A percentile compares a stretch with the other conserved stretches of the same genome.
Evolutionary conservation across 2,329 filamentous ascomycete species (phyloP).

Genomic region (Meredithiella fracta): DNA sequence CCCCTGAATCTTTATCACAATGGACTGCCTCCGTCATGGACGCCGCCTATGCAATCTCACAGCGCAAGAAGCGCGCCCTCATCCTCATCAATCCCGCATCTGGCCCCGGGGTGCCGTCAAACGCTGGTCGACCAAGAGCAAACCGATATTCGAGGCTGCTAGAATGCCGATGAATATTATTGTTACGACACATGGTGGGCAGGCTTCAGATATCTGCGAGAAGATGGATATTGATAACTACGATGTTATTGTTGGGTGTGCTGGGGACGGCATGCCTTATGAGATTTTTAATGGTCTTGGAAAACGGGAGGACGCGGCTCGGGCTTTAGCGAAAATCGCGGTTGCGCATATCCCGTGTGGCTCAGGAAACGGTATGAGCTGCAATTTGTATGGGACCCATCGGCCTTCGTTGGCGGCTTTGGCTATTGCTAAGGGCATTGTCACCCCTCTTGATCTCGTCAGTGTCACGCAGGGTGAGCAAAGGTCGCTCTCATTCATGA

Average conservation of each 20-base stretch:
- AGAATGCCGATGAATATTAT: constrained; percentile 60
- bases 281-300: constrained; percentile 91
- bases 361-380: constrained; percentile 83
- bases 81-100: constrained; percentile 84
- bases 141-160: constrained; percentile 70
- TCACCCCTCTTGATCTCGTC: constrained; percentile 70
- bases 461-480: constrained; percentile 69
- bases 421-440: constrained; percentile 69
- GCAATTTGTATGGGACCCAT: constrained; percentile 72
- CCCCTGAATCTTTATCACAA: constrained; percentile 30
- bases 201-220: constrained; percentile 63
- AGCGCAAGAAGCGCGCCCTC: constrained; percentile 61
- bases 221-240: constrained; percentile 61
- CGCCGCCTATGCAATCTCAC: constrained; percentile 52
- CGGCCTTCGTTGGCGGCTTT: constrained; percentile 61
- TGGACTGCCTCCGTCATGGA: constrained; percentile 53
- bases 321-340: constrained; percentile 60
- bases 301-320: constrained; percentile 54
- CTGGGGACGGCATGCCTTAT: constrained; percentile 79
- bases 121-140: constrained; percentile 57
- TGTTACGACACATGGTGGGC: constrained; percentile 52
- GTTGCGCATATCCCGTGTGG: constrained; percentile 82
- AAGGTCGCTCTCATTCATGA: constrained; percentile 72
- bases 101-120: constrained; percentile 63
- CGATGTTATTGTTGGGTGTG: constrained; percentile 77